phyloP scores from a whole-genome alignment of 345 rosid genomes.

The Brassica nigra region DNA sequence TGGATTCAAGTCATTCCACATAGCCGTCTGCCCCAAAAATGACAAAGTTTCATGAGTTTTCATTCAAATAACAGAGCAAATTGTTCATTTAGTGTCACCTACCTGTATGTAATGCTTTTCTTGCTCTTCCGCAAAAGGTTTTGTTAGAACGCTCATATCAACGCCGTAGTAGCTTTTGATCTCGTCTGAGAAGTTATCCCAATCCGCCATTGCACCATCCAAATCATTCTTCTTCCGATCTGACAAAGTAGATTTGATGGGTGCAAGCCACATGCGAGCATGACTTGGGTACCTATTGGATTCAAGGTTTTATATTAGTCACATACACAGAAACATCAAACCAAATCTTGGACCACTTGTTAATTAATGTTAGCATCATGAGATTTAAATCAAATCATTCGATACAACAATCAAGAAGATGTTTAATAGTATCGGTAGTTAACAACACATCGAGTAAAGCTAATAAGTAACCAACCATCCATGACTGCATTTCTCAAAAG shows the following conservation, averaged over 20 bases:
- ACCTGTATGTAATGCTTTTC: constrained; percentile 86
- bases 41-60: neutral
- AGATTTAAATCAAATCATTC: no score
- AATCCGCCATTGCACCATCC: constrained; percentile 83
- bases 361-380: neutral
- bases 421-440: no score
- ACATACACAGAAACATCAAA: constrained; percentile 3
- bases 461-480: neutral
- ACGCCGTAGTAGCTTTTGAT: constrained; percentile 74
- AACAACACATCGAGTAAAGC: neutral
- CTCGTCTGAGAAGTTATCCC: constrained; percentile 70
- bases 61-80: neutral
- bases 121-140: constrained; percentile 80
- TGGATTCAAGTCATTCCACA: constrained; percentile 96
- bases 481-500: neutral
- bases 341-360: neutral
- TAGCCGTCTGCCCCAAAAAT: constrained; percentile 59
- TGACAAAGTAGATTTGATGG: constrained; percentile 69
- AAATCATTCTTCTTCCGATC: constrained; percentile 68
- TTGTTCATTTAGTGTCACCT: constrained; percentile 38
- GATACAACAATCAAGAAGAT: no score
- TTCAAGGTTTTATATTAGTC: constrained; percentile 14
- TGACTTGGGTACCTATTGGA: constrained; percentile 93
- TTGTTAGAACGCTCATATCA: constrained; percentile 72
- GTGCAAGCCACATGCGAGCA: constrained; percentile 99